phyloP scores from a whole-genome alignment of 306 rosid species.

The Dalbergia cochinchinensis region DNA sequence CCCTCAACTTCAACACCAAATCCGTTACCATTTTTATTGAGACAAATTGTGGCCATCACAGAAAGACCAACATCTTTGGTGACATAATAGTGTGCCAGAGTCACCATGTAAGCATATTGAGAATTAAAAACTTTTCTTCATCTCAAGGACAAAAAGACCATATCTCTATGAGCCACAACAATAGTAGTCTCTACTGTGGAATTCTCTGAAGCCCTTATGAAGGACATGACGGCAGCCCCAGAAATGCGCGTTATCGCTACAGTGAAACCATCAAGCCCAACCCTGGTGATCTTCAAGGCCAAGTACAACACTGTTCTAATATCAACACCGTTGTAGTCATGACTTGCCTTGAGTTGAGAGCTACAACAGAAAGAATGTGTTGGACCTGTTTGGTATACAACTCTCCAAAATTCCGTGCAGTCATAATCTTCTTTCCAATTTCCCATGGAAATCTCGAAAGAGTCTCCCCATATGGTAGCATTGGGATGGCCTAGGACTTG shows the following conservation, averaged over 20 bases:
- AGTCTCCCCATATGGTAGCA: no score
- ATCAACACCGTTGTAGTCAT: no score
- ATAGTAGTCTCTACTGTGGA: no score
- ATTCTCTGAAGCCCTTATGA: background rate
- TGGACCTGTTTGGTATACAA: no score
- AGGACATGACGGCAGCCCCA: background rate
- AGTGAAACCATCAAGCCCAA: background rate
- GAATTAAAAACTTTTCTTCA: background rate
- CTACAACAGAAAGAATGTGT: no score
- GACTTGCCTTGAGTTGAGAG: no score
- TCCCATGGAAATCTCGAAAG: no score
- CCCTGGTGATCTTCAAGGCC: background rate
- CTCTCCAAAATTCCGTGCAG: no score
- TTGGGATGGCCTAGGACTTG: no score
- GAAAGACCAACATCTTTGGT: constrained; percentile 43
- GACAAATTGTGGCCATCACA: constrained; percentile 8
- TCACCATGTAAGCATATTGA: constrained; percentile 2
- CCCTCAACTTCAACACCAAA: constrained; percentile 35
- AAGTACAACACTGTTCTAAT: background rate
- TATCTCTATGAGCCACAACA: no score
- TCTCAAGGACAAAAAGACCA: no score
- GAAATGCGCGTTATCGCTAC: background rate
- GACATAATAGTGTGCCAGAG: constrained; percentile 40
- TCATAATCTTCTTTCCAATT: no score
- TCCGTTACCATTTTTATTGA: background rate